Evolutionary conservation across 768 basidiomycete species (phyloP).

Genomic region (Hypholoma sublateritium): DNA sequence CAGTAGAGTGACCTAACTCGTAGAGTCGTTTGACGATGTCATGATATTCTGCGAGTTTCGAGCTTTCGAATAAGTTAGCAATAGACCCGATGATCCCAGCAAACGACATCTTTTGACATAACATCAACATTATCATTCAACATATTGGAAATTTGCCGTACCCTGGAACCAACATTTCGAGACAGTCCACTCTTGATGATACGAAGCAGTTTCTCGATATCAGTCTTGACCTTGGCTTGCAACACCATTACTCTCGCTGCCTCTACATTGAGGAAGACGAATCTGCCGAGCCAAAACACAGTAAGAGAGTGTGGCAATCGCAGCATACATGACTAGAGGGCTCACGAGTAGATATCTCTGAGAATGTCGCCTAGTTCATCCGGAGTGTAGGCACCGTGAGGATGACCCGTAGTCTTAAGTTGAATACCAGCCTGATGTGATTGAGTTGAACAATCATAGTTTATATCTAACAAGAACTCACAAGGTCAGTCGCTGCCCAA

Average conservation of each 20-base stretch:
- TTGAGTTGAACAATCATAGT: no score
- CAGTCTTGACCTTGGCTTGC: constrained; percentile 46
- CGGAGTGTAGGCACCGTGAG: constrained; percentile 62
- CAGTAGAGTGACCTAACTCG: constrained; percentile 53
- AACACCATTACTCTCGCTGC: constrained; percentile 55
- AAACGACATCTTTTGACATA: constrained; percentile 32
- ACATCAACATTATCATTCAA: neutral
- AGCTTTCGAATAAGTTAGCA: constrained; percentile 43
- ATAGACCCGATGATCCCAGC: constrained; percentile 45
- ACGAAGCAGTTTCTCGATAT: constrained; percentile 52
- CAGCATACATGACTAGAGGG: neutral
- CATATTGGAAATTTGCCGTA: constrained; percentile 22
- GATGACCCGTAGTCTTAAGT: constrained; percentile 56
- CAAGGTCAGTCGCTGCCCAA: constrained; percentile 72
- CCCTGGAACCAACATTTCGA: constrained; percentile 40
- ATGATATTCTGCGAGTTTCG: constrained; percentile 45
- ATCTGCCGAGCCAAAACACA: constrained; percentile 40
- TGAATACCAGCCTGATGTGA: constrained; percentile 61
- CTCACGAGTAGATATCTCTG: constrained; percentile 70
- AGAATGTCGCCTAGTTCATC: constrained; percentile 62
- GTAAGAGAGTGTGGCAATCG: neutral
- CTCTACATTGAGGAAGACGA: constrained; percentile 74
- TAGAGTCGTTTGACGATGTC: constrained; percentile 58
- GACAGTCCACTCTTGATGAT: constrained; percentile 56
- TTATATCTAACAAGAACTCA: constrained; percentile 33